Evolutionary conservation across 2,329 filamentous ascomycete genomes (phyloP).

Genomic region (Phoma sp.): DNA sequence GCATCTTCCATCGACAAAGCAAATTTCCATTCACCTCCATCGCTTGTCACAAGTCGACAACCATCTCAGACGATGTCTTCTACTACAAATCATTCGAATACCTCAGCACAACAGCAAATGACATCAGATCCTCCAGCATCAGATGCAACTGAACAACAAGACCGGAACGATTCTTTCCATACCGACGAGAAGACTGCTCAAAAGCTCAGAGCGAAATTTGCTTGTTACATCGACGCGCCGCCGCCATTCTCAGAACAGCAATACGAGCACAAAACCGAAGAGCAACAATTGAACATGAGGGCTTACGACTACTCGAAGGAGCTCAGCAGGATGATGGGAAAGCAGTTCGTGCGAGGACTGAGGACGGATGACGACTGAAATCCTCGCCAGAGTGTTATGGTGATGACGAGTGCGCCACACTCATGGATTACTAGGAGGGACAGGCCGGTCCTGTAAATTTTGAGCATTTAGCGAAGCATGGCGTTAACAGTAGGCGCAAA

Average conservation of each 20-base stretch:
- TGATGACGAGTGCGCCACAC: too few relatives aligned
- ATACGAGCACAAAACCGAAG: conserved; percentile 32
- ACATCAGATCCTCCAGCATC: conserved; percentile 12
- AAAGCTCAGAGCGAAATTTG: conserved; percentile 25
- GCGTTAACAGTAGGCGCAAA: conserved; percentile 10
- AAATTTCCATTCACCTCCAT: conserved; percentile 10
- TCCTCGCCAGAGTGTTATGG: background rate
- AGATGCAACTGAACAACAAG: conserved; percentile 2
- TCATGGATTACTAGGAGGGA: background rate
- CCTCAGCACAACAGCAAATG: conserved; percentile 1
- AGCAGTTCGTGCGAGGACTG: conserved; percentile 30
- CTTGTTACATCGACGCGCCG: conserved; percentile 29
- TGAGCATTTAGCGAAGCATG: conserved; percentile 13
- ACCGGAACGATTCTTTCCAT: conserved; percentile 20
- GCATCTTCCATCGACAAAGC: conserved; percentile 19
- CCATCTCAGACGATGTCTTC: conserved; percentile 12
- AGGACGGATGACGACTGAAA: conserved; percentile 13
- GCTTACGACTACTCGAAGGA: conserved; percentile 36
- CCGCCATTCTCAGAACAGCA: conserved; percentile 29
- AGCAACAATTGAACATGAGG: conserved; percentile 29
- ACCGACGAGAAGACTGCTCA: conserved; percentile 9
- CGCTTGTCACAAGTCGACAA: conserved; percentile 12
- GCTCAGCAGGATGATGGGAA: conserved; percentile 36
- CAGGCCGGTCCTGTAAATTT: conserved; percentile 7
- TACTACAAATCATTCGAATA: background rate